phyloP scores from a whole-genome alignment of 2,329 filamentous ascomycete genomes.

The Cylindrodendrum hubeiense region DNA sequence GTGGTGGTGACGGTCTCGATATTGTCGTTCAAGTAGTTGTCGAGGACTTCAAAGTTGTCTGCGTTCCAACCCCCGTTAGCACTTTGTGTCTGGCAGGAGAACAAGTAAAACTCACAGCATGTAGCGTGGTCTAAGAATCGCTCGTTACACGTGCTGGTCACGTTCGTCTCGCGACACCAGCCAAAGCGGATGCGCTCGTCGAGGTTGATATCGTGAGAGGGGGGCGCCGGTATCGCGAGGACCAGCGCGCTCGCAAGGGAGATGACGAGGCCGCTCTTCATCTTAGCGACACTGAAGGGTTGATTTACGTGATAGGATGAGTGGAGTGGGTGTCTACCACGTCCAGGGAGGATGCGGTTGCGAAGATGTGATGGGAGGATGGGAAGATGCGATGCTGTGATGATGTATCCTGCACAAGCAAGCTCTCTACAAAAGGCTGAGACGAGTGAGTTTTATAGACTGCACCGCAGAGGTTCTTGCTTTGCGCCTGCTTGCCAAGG shows the following conservation, averaged over 20 bases:
- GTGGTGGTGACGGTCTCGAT: slow-evolving; percentile 14
- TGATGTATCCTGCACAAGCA: too few species aligned
- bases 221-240: background rate
- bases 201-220: slow-evolving; percentile 14
- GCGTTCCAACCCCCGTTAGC: background rate
- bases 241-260: background rate
- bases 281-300: background rate
- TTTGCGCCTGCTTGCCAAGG: too few species aligned
- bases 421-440: too few species aligned
- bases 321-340: background rate
- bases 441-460: too few species aligned
- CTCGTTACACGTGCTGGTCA: slow-evolving; percentile 2
- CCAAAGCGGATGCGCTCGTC: slow-evolving; percentile 20
- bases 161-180: slow-evolving; percentile 26
- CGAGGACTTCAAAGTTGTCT: slow-evolving; percentile 31
- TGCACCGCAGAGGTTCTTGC: too few species aligned
- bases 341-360: too few species aligned
- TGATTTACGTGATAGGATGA: background rate
- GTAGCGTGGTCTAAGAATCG: slow-evolving; percentile 17
- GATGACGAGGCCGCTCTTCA: slow-evolving; percentile 1
- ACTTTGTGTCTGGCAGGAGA: background rate
- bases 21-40: slow-evolving; percentile 27
- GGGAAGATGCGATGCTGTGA: too few species aligned
- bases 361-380: too few species aligned
- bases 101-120: slow-evolving; percentile 24